phyloP scores from a whole-genome alignment of 371 early-diverging fungal species.

The Mucor velutinosus region DNA sequence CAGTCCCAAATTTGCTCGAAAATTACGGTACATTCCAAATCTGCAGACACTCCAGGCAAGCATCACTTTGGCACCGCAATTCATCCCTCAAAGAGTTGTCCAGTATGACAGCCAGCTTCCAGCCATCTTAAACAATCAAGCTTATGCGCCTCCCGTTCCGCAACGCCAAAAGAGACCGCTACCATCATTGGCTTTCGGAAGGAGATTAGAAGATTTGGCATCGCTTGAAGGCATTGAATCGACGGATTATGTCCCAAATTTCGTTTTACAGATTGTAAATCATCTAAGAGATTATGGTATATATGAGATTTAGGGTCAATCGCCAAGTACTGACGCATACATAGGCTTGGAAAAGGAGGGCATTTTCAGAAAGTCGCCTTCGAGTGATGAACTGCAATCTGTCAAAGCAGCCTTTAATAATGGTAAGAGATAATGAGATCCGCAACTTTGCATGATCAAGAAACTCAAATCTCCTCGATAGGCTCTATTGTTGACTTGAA shows the following conservation, averaged over 20 bases:
- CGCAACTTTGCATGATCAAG: background rate
- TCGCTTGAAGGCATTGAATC: constrained; percentile 17
- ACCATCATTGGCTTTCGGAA: constrained; percentile 44
- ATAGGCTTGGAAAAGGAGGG: constrained; percentile 84
- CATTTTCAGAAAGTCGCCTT: constrained; percentile 87
- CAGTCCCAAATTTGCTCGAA: constrained; percentile 91
- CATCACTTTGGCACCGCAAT: constrained; percentile 73
- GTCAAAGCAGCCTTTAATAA: constrained; percentile 74
- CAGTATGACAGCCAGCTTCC: constrained; percentile 55
- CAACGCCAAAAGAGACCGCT: constrained; percentile 8
- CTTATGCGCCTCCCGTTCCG: background rate
- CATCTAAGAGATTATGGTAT: constrained; percentile 41
- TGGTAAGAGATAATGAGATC: constrained; percentile 31
- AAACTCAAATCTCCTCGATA: background rate
- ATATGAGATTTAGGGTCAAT: no score
- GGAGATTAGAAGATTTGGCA: constrained; percentile 38
- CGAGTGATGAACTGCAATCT: constrained; percentile 47
- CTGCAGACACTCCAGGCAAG: constrained; percentile 67
- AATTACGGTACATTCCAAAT: constrained; percentile 78
- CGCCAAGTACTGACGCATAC: background rate
- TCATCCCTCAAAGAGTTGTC: constrained; percentile 78
- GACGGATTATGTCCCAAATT: constrained; percentile 32
- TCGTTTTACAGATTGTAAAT: constrained; percentile 31
- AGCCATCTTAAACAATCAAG: background rate
- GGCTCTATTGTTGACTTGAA: constrained; percentile 58